phyloP scores from a whole-genome alignment of 2,329 filamentous ascomycete genomes.

The Albifimbria verrucaria region DNA sequence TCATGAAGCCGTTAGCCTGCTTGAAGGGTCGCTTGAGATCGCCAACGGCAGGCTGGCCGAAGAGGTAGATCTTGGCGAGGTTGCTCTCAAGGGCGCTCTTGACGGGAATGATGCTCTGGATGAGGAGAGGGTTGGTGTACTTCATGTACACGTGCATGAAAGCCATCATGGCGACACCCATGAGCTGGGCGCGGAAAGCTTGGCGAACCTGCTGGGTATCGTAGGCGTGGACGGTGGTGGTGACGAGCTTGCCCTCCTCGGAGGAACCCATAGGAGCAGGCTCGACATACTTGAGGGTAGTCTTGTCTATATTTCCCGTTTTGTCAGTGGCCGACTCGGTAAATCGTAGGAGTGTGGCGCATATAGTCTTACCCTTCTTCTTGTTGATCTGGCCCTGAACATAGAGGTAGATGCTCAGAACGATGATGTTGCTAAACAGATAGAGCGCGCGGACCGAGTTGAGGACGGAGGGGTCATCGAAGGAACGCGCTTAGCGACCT shows the following conservation, averaged over 20 bases:
- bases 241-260: conserved; percentile 94
- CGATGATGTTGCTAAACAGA: conserved; percentile 70
- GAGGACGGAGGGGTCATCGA: conserved; percentile 72
- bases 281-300: conserved; percentile 98
- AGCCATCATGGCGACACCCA: conserved; percentile 96
- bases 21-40: conserved; percentile 98
- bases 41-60: conserved; percentile 79
- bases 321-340: conserved; percentile 9
- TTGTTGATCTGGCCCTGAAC: conserved; percentile 82
- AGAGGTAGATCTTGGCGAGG: conserved; percentile 91
- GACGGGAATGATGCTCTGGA: conserved; percentile 97
- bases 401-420: conserved; percentile 80
- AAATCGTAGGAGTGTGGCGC: background rate
- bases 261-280: conserved; percentile 87
- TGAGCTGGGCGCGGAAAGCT: conserved; percentile 85
- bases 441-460: conserved; percentile 55
- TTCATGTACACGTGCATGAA: conserved; percentile 99
- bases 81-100: conserved; percentile 96
- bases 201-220: conserved; percentile 81
- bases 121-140: conserved; percentile 98
- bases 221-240: conserved; percentile 94
- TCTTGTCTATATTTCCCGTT: conserved; percentile 69
- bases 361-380: conserved; percentile 77
- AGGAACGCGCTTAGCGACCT: conserved; percentile 95
- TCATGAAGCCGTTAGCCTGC: conserved; percentile 77